A percentile compares a stretch with the other conserved stretches of the same genome.
phyloP scores from a whole-genome alignment of 73 alveolate species.

The Tetrahymena thermophila region DNA sequence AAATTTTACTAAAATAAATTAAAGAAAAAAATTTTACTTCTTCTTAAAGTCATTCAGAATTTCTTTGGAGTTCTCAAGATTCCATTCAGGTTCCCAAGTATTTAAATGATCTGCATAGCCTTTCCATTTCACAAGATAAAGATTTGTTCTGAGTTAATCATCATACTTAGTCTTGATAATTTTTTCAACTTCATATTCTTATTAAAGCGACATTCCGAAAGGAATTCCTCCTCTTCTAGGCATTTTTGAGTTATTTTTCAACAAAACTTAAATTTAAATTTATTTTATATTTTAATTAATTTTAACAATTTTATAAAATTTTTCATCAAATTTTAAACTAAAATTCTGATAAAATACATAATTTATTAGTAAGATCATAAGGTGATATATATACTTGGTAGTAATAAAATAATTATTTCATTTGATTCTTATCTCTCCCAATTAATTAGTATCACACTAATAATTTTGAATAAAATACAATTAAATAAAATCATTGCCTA shows the following conservation, averaged over 20 bases:
- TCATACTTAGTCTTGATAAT: background rate
- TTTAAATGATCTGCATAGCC: background rate
- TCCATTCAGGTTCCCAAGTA: conserved; percentile 1
- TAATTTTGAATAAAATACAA: too few relatives aligned
- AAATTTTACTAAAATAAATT: background rate
- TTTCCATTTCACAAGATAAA: background rate
- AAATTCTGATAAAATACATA: background rate
- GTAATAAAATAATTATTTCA: too few relatives aligned
- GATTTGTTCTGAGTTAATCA: background rate
- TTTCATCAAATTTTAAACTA: background rate
- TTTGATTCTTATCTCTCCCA: too few relatives aligned
- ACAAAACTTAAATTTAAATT: background rate
- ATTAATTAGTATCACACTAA: too few relatives aligned
- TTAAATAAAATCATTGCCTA: too few relatives aligned
- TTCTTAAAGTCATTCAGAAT: background rate
- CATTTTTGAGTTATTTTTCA: background rate
- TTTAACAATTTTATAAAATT: background rate
- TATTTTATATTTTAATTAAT: background rate
- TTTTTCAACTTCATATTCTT: background rate
- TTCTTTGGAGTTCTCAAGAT: background rate
- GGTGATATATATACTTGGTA: background rate
- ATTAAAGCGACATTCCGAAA: background rate
- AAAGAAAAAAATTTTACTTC: background rate
- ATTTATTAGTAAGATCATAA: background rate
- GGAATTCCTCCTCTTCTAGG: conserved; percentile 3